These are phyloP conservation scores for Arthrobotrys megalospora DNA, from an alignment of 2,329 filamentous ascomycete genomes.

Conservation along the genomic window DNA sequence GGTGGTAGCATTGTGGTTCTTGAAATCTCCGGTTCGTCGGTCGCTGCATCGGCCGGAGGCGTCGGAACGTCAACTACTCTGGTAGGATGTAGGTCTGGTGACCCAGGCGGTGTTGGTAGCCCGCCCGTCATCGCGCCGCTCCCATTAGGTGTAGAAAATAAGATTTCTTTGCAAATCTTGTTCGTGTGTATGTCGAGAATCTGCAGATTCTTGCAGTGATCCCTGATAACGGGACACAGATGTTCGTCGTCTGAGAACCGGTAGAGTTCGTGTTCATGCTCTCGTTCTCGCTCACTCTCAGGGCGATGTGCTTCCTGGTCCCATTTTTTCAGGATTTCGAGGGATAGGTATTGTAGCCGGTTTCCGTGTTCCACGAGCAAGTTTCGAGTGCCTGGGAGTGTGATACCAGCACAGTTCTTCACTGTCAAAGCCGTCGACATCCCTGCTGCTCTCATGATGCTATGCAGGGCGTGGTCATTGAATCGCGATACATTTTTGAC, in stretches of 20 bases:
- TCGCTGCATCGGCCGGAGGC: conserved; percentile 7
- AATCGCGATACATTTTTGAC: conserved; percentile 25
- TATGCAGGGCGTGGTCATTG: conserved; percentile 13
- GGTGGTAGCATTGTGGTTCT: conserved; percentile 23
- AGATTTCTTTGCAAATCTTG: conserved; percentile 53
- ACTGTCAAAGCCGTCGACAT: conserved; percentile 16
- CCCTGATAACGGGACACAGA: conserved; percentile 45
- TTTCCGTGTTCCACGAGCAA: conserved; percentile 30
- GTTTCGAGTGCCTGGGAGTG: conserved; percentile 27
- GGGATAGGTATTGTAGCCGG: conserved; percentile 9
- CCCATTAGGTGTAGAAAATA: conserved; percentile 13
- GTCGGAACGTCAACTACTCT: conserved; percentile 38
- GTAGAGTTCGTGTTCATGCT: conserved; percentile 20
- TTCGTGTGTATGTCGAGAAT: conserved; percentile 50
- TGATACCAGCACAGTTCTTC: conserved; percentile 23
- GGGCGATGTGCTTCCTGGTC: not conserved
- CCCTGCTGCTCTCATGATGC: not conserved
- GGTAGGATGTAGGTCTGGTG: conserved; percentile 40
- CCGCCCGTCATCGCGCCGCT: conserved; percentile 55
- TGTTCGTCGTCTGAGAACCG: conserved; percentile 39
- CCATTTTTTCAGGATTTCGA: conserved; percentile 40
- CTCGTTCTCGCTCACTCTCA: not conserved
- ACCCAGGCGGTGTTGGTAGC: conserved; percentile 53
- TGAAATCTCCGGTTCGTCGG: not conserved
- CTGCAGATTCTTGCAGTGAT: conserved; percentile 29